Evolutionary conservation across 2,329 filamentous ascomycete genomes (phyloP).

Genomic region (Alternaria arbusti): DNA sequence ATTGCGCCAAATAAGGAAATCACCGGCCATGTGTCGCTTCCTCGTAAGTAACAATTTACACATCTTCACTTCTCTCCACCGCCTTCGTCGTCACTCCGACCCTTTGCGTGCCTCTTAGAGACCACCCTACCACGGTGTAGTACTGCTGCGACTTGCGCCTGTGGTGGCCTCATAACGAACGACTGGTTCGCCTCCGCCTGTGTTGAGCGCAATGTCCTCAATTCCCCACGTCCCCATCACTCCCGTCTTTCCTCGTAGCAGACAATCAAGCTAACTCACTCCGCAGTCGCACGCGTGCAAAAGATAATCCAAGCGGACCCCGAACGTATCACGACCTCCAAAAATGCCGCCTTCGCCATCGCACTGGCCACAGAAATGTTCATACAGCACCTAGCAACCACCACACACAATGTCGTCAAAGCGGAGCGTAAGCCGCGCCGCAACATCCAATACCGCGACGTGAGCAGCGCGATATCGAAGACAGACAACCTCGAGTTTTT

Average conservation of each 20-base stretch:
- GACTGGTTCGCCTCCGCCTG: neutral
- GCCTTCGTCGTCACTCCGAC: neutral
- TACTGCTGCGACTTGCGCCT: neutral
- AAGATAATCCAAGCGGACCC: constrained; percentile 87
- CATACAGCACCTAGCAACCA: constrained; percentile 85
- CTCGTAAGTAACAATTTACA: constrained; percentile 65
- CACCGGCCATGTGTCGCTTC: constrained; percentile 83
- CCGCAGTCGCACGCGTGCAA: constrained; percentile 86
- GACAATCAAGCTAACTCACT: neutral
- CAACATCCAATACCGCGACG: constrained; percentile 94
- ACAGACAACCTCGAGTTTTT: constrained; percentile 96
- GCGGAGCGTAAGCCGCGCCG: constrained; percentile 89
- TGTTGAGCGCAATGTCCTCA: neutral
- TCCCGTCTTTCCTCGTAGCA: neutral
- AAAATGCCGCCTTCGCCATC: constrained; percentile 92
- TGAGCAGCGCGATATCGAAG: constrained; percentile 84
- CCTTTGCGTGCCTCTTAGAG: neutral
- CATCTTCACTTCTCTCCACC: neutral
- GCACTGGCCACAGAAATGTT: constrained; percentile 95
- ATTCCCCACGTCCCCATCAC: neutral
- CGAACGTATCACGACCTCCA: constrained; percentile 82
- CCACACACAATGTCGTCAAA: constrained; percentile 86
- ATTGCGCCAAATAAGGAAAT: constrained; percentile 82
- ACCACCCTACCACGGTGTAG: neutral
- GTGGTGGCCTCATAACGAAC: neutral